phyloP scores from a whole-genome alignment of 768 basidiomycete genomes.

The Porphyrellus cyaneotinctus region DNA sequence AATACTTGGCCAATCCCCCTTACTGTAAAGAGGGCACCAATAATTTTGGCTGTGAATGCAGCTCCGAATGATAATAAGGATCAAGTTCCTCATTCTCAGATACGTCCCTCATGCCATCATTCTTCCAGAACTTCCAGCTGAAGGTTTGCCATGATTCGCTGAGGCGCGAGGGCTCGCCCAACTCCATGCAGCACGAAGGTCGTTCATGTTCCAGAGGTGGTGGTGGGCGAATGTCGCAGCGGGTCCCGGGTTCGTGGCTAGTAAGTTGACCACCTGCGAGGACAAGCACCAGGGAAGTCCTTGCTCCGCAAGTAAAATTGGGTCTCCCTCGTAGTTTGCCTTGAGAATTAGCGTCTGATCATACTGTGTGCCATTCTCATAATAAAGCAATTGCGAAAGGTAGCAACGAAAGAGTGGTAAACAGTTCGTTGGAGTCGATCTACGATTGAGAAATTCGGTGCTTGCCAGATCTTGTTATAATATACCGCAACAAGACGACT shows the following conservation, averaged over 20 bases:
- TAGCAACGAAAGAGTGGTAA: conserved; percentile 8
- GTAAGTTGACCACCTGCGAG: conserved; percentile 21
- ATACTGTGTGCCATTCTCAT: conserved; percentile 50
- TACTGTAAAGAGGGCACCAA: conserved; percentile 39
- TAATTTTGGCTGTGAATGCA: conserved; percentile 61
- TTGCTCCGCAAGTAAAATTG: conserved; percentile 8
- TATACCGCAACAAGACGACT: conserved; percentile 38
- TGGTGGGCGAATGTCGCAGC: conserved; percentile 51
- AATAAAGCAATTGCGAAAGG: conserved; percentile 49
- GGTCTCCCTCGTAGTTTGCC: conserved; percentile 48
- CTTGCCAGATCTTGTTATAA: conserved; percentile 53
- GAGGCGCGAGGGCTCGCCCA: conserved; percentile 37
- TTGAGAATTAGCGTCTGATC: conserved; percentile 53
- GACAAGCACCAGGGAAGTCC: conserved; percentile 32
- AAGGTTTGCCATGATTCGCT: conserved; percentile 24
- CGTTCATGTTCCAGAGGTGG: conserved; percentile 48
- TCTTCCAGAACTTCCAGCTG: conserved; percentile 38
- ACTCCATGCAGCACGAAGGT: conserved; percentile 44
- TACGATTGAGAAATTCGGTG: conserved; percentile 58
- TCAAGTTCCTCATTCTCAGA: conserved; percentile 43
- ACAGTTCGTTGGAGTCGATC: conserved; percentile 27
- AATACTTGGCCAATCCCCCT: conserved; percentile 32
- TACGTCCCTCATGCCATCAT: conserved; percentile 20
- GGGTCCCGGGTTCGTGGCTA: conserved; percentile 28
- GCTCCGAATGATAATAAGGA: conserved; percentile 55